phyloP scores from a whole-genome alignment of 2,329 filamentous ascomycete species.

The Didymella glomerata region DNA sequence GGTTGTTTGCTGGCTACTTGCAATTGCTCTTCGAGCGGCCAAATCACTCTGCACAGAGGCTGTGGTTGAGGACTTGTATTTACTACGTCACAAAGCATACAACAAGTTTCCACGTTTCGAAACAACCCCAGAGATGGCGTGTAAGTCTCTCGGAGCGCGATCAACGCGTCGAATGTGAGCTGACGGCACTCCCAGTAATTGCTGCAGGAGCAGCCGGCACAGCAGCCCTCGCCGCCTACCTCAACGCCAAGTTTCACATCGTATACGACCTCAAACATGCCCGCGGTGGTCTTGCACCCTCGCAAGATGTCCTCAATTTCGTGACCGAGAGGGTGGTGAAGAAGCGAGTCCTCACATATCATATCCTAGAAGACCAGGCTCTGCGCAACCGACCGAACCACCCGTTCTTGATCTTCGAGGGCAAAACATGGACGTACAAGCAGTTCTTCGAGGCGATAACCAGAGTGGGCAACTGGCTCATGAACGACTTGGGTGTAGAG shows the following conservation, averaged over 20 bases:
- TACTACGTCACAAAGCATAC: not conserved
- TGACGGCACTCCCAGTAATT: conserved; percentile 2
- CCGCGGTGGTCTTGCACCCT: conserved; percentile 28
- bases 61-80: not conserved
- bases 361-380: conserved; percentile 48
- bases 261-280: conserved; percentile 36
- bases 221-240: conserved; percentile 45
- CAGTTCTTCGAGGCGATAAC: conserved; percentile 44
- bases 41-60: not conserved
- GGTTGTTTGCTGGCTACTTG: not conserved
- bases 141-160: not conserved
- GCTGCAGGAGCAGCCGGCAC: conserved; percentile 38
- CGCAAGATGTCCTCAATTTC: conserved; percentile 29
- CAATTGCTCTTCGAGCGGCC: not conserved
- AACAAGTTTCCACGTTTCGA: not conserved
- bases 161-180: not conserved
- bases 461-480: conserved; percentile 47
- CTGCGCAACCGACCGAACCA: conserved; percentile 47
- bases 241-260: conserved; percentile 50
- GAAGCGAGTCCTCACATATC: conserved; percentile 41
- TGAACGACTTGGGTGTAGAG: conserved; percentile 46
- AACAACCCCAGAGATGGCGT: conserved; percentile 6
- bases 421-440: conserved; percentile 44
- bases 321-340: conserved; percentile 26
- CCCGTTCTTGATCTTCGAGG: conserved; percentile 50